phyloP scores from a whole-genome alignment of 2,329 filamentous ascomycete genomes.

The Fusarium sarcochroum region DNA sequence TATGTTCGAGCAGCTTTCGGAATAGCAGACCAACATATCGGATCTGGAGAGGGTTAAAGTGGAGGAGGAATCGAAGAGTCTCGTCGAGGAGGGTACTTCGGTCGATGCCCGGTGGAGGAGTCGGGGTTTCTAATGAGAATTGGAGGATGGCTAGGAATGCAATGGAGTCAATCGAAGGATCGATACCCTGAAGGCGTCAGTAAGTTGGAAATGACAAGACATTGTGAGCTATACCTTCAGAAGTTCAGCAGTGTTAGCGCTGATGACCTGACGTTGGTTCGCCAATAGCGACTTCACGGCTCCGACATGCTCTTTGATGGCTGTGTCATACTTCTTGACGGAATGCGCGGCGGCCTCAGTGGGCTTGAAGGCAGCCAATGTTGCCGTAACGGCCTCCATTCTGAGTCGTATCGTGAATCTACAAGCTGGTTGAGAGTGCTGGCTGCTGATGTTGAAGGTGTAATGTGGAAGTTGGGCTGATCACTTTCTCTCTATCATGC shows the following conservation, averaged over 20 bases:
- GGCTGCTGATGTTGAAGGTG: conserved; percentile 22
- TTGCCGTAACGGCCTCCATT: conserved; percentile 51
- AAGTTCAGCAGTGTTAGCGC: conserved; percentile 54
- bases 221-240: conserved; percentile 55
- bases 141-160: conserved; percentile 66
- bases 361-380: conserved; percentile 61
- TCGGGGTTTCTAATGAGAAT: conserved; percentile 50
- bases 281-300: conserved; percentile 57
- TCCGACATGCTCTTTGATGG: conserved; percentile 56
- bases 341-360: conserved; percentile 45
- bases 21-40: conserved; percentile 64
- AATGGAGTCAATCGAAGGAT: conserved; percentile 65
- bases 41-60: conserved; percentile 66
- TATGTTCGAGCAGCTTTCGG: conserved; percentile 59
- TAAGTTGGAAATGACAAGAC: background rate
- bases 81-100: conserved; percentile 56
- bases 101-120: conserved; percentile 50
- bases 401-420: conserved; percentile 20
- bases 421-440: conserved; percentile 6
- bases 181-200: conserved; percentile 57
- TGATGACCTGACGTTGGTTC: conserved; percentile 52
- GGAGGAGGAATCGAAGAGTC: conserved; percentile 61
- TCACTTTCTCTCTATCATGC: conserved; percentile 24
- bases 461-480: conserved; percentile 25
- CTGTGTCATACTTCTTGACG: conserved; percentile 57